Base-by-base conservation (phyloP, 257 asterid species). In the Linaria vulgaris region DNA sequence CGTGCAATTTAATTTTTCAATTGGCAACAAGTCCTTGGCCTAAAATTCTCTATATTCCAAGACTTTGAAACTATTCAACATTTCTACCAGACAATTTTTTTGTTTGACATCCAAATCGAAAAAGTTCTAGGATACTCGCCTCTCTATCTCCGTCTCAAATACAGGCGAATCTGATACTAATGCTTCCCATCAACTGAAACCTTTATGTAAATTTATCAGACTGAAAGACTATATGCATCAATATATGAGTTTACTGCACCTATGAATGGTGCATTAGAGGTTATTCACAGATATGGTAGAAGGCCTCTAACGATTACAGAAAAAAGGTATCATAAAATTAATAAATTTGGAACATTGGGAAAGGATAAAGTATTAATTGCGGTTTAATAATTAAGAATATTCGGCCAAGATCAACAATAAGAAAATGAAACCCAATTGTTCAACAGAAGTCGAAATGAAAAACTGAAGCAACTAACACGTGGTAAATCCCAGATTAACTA, bases 141-240 rank as follows among this genome's bases (percentile, higher is more conserved):
- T 16, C 14, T 37, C 22, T 12, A 59, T 59, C 48, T 24, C 51
- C 17, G 52, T 39, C 48, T 2, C 34, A 27, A 27, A 2, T 27
- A 2, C 34, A 27, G 34, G 6, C 34, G 34, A 27, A 27, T 2
- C 34, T 27, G 34, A 27, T 27, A 25, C 38, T 15, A 25, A 27
- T 27, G 14, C 6, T 30, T 27, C 11, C 9, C 24, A 13, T n/a
- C n/a, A 12, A 19, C 1, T 27, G 68, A 48, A 43, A 56, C 34
- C 41, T 56, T 46, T 9, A 46, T 45, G 21, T 22, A 12, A 45
- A 53, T 22, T 67, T 3, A 30, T 54, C 45, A 27, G 63, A 44
- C 39, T 11, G 9, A 17, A 24, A 9, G 39, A 38, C 37, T 45
- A 16, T 45, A 2, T n/a, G 48, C 2, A 43, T 45, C 30, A 61